Evolutionary conservation across 2,329 filamentous ascomycete species (phyloP).

Genomic region (Aspergillus sp.): DNA sequence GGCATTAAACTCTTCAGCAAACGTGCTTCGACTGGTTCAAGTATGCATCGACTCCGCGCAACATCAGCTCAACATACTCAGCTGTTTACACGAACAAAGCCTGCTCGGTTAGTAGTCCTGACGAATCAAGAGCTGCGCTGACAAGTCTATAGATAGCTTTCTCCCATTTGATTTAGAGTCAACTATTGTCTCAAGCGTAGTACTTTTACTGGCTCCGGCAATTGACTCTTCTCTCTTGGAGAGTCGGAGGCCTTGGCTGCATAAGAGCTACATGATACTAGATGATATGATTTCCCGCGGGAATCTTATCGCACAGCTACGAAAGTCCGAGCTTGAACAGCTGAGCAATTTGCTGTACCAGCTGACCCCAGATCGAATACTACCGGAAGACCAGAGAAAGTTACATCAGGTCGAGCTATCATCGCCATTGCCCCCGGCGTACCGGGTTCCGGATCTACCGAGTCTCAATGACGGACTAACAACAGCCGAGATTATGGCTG

Average conservation of each 20-base stretch:
- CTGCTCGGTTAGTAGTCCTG: slow-evolving; percentile 43
- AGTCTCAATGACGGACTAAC: slow-evolving; percentile 41
- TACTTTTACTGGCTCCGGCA: slow-evolving; percentile 40
- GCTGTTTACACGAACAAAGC: slow-evolving; percentile 46
- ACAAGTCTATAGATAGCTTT: slow-evolving; percentile 43
- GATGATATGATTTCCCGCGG: slow-evolving; percentile 50
- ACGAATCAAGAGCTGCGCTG: not conserved
- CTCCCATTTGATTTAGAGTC: slow-evolving; percentile 51
- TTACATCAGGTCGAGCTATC: not conserved
- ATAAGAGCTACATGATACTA: slow-evolving; percentile 46
- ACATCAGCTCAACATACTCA: slow-evolving; percentile 46
- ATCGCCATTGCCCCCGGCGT: not conserved
- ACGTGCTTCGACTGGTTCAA: slow-evolving; percentile 39
- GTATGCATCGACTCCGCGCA: slow-evolving; percentile 47
- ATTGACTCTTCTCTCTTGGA: slow-evolving; percentile 39
- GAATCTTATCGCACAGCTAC: slow-evolving; percentile 48
- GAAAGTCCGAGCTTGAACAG: slow-evolving; percentile 48
- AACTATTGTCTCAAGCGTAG: slow-evolving; percentile 46
- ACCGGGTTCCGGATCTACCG: slow-evolving; percentile 8
- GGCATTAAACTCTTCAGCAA: slow-evolving; percentile 36
- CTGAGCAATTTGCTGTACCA: slow-evolving; percentile 34
- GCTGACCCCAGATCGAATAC: slow-evolving; percentile 16
- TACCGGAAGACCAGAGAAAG: not conserved
- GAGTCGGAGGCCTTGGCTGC: slow-evolving; percentile 37
- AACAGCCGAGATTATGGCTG: slow-evolving; percentile 48